Conservation (phyloP, 2,329 filamentous ascomycete genomes). For the Ceratocystis alfenasii region DNA sequence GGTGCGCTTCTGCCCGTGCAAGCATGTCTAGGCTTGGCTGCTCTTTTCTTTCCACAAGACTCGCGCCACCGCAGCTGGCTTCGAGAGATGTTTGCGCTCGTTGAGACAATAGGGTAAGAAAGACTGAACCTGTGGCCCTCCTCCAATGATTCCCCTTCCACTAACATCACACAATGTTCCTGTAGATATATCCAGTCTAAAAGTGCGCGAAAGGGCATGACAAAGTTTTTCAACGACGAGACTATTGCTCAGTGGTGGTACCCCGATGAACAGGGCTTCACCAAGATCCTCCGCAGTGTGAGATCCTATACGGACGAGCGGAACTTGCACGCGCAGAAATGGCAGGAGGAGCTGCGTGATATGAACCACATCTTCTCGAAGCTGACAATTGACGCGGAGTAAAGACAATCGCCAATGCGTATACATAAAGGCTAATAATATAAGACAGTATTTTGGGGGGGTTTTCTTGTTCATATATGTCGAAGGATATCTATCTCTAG, state of each 20-base stretch:
- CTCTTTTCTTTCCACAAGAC: slow-evolving; percentile 69
- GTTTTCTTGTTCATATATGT: no score
- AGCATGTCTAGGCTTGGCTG: slow-evolving; percentile 61
- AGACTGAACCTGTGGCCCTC: not conserved
- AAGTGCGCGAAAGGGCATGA: slow-evolving; percentile 61
- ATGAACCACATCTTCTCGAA: slow-evolving; percentile 66
- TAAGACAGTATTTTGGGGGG: not conserved
- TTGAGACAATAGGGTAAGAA: slow-evolving; percentile 65
- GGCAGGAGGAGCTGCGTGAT: slow-evolving; percentile 56
- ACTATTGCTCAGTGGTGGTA: slow-evolving; percentile 80
- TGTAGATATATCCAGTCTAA: slow-evolving; percentile 70
- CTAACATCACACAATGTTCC: slow-evolving; percentile 13
- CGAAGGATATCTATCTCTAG: no score
- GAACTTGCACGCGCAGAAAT: slow-evolving; percentile 46
- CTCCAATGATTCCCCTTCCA: not conserved
- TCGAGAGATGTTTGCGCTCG: slow-evolving; percentile 61
- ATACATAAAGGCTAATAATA: not conserved
- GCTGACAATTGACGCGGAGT: not conserved
- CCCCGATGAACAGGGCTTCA: slow-evolving; percentile 65
- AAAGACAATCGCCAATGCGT: not conserved
- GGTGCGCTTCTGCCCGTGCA: slow-evolving; percentile 64
- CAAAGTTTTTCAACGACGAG: slow-evolving; percentile 59
- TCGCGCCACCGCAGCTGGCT: slow-evolving; percentile 64
- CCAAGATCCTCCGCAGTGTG: slow-evolving; percentile 60
- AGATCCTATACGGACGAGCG: slow-evolving; percentile 73